A percentile compares a stretch with the other conserved stretches of the same genome.
Evolutionary conservation across 2,329 filamentous ascomycete genomes (phyloP).

Genomic region (Aspergillus piperis): DNA sequence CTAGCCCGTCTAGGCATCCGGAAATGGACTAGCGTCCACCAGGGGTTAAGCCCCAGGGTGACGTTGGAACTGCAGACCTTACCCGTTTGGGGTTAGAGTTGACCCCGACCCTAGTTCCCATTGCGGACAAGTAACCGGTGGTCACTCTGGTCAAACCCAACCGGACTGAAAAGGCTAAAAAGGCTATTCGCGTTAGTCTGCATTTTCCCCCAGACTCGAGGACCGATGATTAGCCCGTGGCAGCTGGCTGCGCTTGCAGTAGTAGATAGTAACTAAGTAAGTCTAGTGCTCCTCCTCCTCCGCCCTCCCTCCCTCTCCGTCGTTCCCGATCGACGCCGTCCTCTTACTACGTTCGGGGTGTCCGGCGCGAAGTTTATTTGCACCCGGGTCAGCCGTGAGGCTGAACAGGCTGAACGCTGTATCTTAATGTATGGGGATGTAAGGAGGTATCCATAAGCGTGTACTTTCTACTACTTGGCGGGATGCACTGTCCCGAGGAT

Average conservation of each 20-base stretch:
- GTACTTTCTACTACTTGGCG: no score
- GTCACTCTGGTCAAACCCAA: background rate
- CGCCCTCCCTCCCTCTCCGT: background rate
- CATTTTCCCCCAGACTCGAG: slow-evolving; percentile 1
- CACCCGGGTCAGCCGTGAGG: background rate
- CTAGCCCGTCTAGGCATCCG: background rate
- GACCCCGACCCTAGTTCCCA: no score
- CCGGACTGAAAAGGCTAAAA: background rate
- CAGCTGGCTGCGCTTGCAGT: background rate
- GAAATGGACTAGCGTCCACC: background rate
- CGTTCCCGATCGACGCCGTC: background rate
- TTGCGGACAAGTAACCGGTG: background rate
- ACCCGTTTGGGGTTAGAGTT: background rate
- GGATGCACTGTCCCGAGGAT: no score
- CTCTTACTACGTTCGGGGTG: background rate
- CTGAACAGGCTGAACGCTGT: no score
- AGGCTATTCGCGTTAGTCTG: background rate
- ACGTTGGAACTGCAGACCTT: background rate
- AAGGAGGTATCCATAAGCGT: no score
- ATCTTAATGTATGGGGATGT: no score
- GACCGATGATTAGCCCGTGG: background rate
- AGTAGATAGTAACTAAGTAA: background rate
- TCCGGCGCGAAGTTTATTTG: background rate
- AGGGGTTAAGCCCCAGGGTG: background rate
- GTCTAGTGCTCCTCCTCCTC: background rate